These are phyloP conservation scores for Vitis hybrid DNA, from an alignment of 177 flowering plant species.

Conservation along the genomic window DNA sequence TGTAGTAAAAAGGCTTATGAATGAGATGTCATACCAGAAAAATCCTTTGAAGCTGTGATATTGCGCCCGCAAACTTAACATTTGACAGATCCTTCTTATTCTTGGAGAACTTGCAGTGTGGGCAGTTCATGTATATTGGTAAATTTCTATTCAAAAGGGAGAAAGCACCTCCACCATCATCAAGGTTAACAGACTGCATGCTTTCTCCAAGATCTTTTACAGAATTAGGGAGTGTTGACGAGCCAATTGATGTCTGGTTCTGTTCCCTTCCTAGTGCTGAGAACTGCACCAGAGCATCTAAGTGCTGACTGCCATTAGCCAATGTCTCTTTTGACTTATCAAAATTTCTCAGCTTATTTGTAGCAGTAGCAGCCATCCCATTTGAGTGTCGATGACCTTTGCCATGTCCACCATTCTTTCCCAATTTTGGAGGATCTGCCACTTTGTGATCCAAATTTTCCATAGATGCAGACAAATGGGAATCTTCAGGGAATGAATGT, in stretches of 20 bases:
- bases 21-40: constrained; percentile 56
- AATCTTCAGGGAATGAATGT: constrained; percentile 45
- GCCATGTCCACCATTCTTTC: constrained; percentile 34
- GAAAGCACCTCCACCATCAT: constrained; percentile 56
- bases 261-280: constrained; percentile 31
- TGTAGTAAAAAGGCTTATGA: neutral
- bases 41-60: constrained; percentile 93
- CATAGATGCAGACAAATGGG: constrained; percentile 18
- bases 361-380: constrained; percentile 21
- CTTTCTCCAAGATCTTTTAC: constrained; percentile 30
- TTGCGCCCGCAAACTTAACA: constrained; percentile 59
- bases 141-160: constrained; percentile 68
- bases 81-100: constrained; percentile 41
- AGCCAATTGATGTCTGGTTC: constrained; percentile 20
- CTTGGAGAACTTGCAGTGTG: constrained; percentile 58
- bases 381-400: constrained; percentile 36
- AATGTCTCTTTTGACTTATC: constrained; percentile 33
- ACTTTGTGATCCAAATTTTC: constrained; percentile 29
- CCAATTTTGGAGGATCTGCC: constrained; percentile 28
- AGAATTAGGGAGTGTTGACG: constrained; percentile 19
- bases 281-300: constrained; percentile 20
- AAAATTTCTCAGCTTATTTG: constrained; percentile 30
- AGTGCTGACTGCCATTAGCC: constrained; percentile 22
- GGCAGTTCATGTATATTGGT: constrained; percentile 87
- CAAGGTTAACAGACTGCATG: constrained; percentile 38